Percentiles rank a stretch among this genome's conserved stretches.
These are phyloP conservation scores for Arachnomyces sp. DNA, from an alignment of 2,329 filamentous ascomycete species.

Conservation along the genomic window DNA sequence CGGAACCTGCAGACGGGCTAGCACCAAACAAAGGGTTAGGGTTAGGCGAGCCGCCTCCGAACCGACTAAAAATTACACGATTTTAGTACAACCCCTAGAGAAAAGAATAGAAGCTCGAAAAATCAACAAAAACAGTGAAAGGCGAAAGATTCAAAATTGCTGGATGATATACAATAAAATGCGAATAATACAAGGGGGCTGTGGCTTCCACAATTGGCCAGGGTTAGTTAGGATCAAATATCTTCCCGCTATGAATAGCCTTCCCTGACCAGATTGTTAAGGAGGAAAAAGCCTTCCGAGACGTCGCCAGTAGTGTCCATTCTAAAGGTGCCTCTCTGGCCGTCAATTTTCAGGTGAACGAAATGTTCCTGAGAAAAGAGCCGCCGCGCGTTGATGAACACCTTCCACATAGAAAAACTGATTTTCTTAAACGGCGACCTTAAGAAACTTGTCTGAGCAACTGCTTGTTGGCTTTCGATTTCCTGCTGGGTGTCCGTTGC, in stretches of 20 bases:
- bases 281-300: slow-evolving; percentile 26
- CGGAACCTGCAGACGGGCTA: no score
- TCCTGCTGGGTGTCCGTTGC: slow-evolving; percentile 1
- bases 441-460: slow-evolving; percentile 22
- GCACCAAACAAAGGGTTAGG: no score
- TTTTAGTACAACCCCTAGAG: no score
- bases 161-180: no score
- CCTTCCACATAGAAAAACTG: slow-evolving; percentile 23
- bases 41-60: no score
- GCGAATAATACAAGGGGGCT: slow-evolving; percentile 10
- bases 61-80: no score
- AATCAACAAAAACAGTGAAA: no score
- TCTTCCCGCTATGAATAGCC: slow-evolving; percentile 7
- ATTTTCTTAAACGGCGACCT: slow-evolving; percentile 25
- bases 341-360: slow-evolving; percentile 30
- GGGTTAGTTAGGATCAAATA: slow-evolving; percentile 3
- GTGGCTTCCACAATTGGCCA: no score
- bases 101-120: no score
- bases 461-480: slow-evolving; percentile 9
- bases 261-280: slow-evolving; percentile 23
- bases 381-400: slow-evolving; percentile 30
- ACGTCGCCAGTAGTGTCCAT: slow-evolving; percentile 32
- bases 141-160: no score
- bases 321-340: slow-evolving; percentile 27
- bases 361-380: slow-evolving; percentile 35